A percentile compares a stretch with the other conserved stretches of the same genome.
These are phyloP conservation scores for Cyclotella choctawhatcheeana DNA, from an alignment of 108 stramenopile species.

Conservation along the genomic window DNA sequence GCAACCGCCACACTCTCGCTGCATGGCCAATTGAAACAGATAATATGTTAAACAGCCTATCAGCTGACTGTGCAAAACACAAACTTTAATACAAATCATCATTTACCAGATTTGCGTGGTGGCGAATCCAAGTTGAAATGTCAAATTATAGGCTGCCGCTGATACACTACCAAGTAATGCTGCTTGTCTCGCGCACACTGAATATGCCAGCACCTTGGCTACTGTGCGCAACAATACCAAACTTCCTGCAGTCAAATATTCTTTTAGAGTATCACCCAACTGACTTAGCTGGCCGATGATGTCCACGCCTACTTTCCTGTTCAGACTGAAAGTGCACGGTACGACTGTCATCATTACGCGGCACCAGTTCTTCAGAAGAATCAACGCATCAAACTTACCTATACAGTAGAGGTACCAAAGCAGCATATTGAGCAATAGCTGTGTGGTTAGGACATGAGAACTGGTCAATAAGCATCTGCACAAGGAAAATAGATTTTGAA, in stretches of 20 bases:
- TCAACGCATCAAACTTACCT: no score
- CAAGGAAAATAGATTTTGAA: no score
- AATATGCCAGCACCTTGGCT: constrained; percentile 89
- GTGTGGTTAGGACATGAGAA: no score
- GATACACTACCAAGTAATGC: constrained; percentile 84
- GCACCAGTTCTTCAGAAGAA: no score
- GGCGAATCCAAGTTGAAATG: constrained; percentile 93
- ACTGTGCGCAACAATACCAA: constrained; percentile 82
- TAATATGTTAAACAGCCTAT: no score
- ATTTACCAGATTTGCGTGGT: constrained; percentile 95
- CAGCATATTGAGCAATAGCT: constrained; percentile 83
- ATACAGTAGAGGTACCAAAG: constrained; percentile 83
- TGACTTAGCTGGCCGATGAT: constrained; percentile 63
- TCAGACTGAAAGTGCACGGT: constrained; percentile 65
- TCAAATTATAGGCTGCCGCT: constrained; percentile 93
- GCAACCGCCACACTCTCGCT: constrained; percentile 88
- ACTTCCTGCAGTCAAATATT: constrained; percentile 80
- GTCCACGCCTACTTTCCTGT: constrained; percentile 73
- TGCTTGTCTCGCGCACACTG: constrained; percentile 84
- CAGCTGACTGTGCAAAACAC: no score
- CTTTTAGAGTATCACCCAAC: constrained; percentile 57
- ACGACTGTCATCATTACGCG: no score
- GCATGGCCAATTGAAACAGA: no score
- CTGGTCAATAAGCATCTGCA: no score
- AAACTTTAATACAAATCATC: no score